Percentiles rank a stretch among this genome's conserved stretches.
Conservation (phyloP, 148 eudicot species). For the Heliosperma pusillum region DNA sequence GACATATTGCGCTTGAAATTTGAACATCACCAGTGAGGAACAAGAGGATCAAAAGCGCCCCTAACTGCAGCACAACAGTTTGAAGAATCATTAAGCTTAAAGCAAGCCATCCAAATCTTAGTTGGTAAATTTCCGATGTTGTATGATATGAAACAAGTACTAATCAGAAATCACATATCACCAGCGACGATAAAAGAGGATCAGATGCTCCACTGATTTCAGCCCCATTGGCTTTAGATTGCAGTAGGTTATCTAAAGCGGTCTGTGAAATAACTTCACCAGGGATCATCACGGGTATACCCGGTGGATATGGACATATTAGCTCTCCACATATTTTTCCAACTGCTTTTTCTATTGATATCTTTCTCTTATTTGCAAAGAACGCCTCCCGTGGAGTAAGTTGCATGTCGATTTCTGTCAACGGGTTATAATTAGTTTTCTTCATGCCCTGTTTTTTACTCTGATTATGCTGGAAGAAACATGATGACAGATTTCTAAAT, state of each 20-base stretch:
- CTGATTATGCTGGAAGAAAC: constrained; percentile 3
- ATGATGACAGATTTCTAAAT: constrained; percentile 46
- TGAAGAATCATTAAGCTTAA: neutral
- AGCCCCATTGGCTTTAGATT: constrained; percentile 25
- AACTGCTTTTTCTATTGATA: constrained; percentile 37
- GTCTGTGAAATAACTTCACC: constrained; percentile 56
- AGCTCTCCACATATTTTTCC: constrained; percentile 77
- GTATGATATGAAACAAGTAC: neutral
- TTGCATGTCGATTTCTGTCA: constrained; percentile 34
- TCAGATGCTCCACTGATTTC: constrained; percentile 15
- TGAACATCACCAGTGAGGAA: too few species aligned
- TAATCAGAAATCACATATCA: constrained; percentile 12
- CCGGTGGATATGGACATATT: constrained; percentile 86
- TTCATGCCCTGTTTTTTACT: neutral
- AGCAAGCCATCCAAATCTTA: too few species aligned
- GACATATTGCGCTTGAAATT: too few species aligned
- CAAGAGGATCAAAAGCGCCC: too few species aligned
- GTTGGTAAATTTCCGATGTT: neutral
- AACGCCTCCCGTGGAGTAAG: constrained; percentile 73
- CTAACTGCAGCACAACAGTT: too few species aligned
- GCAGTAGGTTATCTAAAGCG: constrained; percentile 37
- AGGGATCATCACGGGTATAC: constrained; percentile 61
- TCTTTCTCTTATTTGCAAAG: constrained; percentile 53
- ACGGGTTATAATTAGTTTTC: constrained; percentile 5
- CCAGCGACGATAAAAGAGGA: constrained; percentile 7